Conservation (phyloP, 345 rosid species). For the Ceriops tagal region DNA sequence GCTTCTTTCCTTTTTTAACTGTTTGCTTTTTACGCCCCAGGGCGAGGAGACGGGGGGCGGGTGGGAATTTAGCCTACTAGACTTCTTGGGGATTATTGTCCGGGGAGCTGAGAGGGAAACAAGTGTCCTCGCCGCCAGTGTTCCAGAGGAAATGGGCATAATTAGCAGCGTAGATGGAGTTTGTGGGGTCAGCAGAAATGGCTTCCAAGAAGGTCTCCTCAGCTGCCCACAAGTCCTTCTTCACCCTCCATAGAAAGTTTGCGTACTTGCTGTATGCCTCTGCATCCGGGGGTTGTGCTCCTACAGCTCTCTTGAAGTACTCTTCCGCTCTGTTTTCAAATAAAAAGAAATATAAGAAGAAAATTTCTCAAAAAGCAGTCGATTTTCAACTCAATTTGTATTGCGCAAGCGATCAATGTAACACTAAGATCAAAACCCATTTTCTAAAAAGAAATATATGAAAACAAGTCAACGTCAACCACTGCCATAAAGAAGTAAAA, state of each 20-base stretch:
- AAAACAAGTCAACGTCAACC: slow-evolving; percentile 2
- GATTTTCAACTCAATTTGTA: not conserved
- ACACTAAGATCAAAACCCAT: too few relatives aligned
- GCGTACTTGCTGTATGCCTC: slow-evolving; percentile 85
- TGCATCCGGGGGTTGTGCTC: slow-evolving; percentile 61
- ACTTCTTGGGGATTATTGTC: slow-evolving; percentile 19
- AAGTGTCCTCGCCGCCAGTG: slow-evolving; percentile 90
- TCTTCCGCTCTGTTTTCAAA: slow-evolving; percentile 65
- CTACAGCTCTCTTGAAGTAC: slow-evolving; percentile 65
- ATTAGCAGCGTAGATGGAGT: slow-evolving; percentile 63
- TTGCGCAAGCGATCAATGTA: too few relatives aligned
- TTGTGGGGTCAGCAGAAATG: slow-evolving; percentile 67
- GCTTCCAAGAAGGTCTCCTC: slow-evolving; percentile 89
- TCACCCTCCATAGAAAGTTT: slow-evolving; percentile 70
- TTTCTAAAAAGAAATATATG: too few relatives aligned
- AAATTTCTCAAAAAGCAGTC: not conserved
- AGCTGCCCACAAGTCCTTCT: slow-evolving; percentile 86
- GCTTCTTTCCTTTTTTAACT: not conserved
- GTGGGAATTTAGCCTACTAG: not conserved
- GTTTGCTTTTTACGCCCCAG: too few relatives aligned
- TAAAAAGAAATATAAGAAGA: not conserved
- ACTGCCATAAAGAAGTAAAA: not conserved
- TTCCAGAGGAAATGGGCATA: slow-evolving; percentile 96
- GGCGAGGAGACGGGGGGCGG: too few relatives aligned
- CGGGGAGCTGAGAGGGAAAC: slow-evolving; percentile 61